Evolutionary conservation across 192 early-diverging fungal genomes (phyloP).

Genomic region (Chytriomyces sp.): DNA sequence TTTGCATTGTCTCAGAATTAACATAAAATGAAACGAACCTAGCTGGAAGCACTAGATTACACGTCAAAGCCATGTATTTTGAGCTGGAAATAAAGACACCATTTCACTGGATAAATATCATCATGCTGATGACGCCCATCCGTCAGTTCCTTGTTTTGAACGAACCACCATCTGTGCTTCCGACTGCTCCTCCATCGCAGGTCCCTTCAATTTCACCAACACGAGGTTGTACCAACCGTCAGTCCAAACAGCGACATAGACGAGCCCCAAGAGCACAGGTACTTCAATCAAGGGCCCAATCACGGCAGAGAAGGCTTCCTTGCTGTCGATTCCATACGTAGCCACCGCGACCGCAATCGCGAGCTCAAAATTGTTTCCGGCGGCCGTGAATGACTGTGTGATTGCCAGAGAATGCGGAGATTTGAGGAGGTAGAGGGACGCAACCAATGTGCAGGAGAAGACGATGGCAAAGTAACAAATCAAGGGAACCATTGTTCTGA

Average conservation of each 20-base stretch:
- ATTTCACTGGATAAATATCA: too few species aligned
- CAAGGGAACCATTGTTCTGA: conserved; percentile 63
- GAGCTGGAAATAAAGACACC: too few species aligned
- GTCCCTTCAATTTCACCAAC: background rate
- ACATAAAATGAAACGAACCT: too few species aligned
- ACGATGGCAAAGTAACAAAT: conserved; percentile 65
- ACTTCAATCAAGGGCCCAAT: conserved; percentile 76
- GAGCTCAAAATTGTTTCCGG: conserved; percentile 75
- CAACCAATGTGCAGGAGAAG: conserved; percentile 50
- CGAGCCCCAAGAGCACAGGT: conserved; percentile 61
- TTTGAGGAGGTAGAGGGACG: conserved; percentile 30
- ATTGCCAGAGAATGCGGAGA: conserved; percentile 52
- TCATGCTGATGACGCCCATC: too few species aligned
- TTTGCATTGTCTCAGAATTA: too few species aligned
- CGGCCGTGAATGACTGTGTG: conserved; percentile 67
- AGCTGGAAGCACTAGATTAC: too few species aligned
- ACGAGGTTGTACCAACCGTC: conserved; percentile 13
- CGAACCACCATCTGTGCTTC: too few species aligned
- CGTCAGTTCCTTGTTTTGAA: too few species aligned
- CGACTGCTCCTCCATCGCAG: background rate
- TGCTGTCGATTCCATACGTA: conserved; percentile 65
- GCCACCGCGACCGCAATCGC: conserved; percentile 73
- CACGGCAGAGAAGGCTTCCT: conserved; percentile 63
- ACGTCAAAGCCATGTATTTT: too few species aligned
- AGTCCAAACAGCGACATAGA: conserved; percentile 35